These are phyloP conservation scores for Mycena amicta DNA, from an alignment of 768 basidiomycete genomes.

Conservation along the genomic window DNA sequence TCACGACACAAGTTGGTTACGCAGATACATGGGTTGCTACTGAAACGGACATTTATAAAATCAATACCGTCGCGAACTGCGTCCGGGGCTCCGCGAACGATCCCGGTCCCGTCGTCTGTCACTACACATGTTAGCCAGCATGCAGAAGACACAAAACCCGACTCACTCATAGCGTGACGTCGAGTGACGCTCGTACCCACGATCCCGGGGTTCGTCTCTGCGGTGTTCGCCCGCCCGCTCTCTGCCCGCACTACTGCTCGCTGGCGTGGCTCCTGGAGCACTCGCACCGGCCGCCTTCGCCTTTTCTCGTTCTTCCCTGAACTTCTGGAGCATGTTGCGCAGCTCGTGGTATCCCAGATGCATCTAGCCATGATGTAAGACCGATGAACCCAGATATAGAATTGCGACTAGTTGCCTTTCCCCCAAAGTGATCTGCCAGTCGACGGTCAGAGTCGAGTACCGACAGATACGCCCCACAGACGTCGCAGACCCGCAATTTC, in stretches of 20 bases:
- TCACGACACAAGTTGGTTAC: slow-evolving; percentile 22
- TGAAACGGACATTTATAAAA: slow-evolving; percentile 22
- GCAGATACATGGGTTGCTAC: not conserved
- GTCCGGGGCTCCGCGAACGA: slow-evolving; percentile 71
- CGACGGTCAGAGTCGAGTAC: slow-evolving; percentile 98
- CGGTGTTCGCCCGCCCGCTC: slow-evolving; percentile 44
- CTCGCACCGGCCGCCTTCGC: slow-evolving; percentile 53
- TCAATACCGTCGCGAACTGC: slow-evolving; percentile 56
- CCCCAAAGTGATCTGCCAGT: slow-evolving; percentile 98
- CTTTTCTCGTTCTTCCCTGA: slow-evolving; percentile 89
- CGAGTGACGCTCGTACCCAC: slow-evolving; percentile 70
- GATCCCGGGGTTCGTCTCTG: slow-evolving; percentile 42
- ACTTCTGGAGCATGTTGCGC: slow-evolving; percentile 88
- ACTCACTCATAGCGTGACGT: slow-evolving; percentile 75
- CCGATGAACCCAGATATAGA: slow-evolving; percentile 29
- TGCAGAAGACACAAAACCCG: slow-evolving; percentile 29
- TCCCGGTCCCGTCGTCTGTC: slow-evolving; percentile 74
- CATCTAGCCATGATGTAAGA: slow-evolving; percentile 61
- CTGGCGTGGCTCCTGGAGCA: slow-evolving; percentile 35
- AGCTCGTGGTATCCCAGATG: slow-evolving; percentile 98
- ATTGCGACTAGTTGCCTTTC: slow-evolving; percentile 77
- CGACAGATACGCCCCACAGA: slow-evolving; percentile 98
- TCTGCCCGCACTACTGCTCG: not conserved
- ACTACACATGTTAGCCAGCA: slow-evolving; percentile 39
- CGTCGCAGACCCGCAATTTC: slow-evolving; percentile 99